phyloP scores from a whole-genome alignment of 805 yeast genomes.

The Candida caryicola region DNA sequence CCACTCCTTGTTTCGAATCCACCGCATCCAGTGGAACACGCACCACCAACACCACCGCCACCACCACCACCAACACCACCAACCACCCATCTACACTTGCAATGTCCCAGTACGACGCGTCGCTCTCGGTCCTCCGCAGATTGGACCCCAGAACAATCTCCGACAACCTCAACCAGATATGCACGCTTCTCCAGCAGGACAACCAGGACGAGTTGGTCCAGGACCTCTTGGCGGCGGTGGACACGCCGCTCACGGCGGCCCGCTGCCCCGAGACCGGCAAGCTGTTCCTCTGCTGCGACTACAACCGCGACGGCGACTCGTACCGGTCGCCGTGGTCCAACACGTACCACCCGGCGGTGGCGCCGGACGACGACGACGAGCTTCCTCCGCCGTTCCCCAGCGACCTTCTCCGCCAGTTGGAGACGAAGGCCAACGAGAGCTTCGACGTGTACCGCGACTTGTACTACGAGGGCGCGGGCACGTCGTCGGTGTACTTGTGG shows the following conservation, averaged over 20 bases:
- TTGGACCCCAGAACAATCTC: slow-evolving; percentile 38
- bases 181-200: slow-evolving; percentile 30
- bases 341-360: slow-evolving; percentile 52
- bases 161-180: slow-evolving; percentile 32
- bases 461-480: slow-evolving; percentile 88
- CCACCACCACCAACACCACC: background rate
- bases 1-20: no score
- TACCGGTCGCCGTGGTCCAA: slow-evolving; percentile 91
- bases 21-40: no score
- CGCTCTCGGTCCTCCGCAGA: slow-evolving; percentile 40
- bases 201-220: slow-evolving; percentile 64
- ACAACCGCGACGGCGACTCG: slow-evolving; percentile 92
- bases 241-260: slow-evolving; percentile 66
- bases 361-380: slow-evolving; percentile 38
- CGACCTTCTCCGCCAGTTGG: slow-evolving; percentile 63
- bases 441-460: slow-evolving; percentile 90
- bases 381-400: slow-evolving; percentile 72
- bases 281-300: slow-evolving; percentile 82
- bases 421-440: slow-evolving; percentile 79
- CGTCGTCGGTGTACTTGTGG: slow-evolving; percentile 89
- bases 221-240: slow-evolving; percentile 83
- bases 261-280: slow-evolving; percentile 57
- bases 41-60: no score
- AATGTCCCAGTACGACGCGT: slow-evolving; percentile 23
- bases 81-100: background rate